Percentiles rank a stretch among this genome's conserved stretches.
Evolutionary conservation across 306 rosid species (phyloP).

Genomic region (Gastrolobium villosum): DNA sequence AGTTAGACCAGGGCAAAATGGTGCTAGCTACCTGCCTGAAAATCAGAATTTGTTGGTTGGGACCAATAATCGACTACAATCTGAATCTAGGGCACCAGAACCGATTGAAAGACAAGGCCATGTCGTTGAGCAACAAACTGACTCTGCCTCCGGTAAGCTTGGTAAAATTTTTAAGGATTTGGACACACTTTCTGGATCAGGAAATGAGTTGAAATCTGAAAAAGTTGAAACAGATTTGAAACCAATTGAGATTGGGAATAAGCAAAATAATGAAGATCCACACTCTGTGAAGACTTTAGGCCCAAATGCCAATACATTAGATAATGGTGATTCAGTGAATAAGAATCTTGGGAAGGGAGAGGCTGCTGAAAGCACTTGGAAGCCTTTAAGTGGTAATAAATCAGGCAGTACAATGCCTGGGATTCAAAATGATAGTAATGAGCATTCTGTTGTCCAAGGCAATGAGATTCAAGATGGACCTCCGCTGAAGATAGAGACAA

Average conservation of each 20-base stretch:
- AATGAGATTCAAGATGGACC: conserved; percentile 61
- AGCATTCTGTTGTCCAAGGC: conserved; percentile 50
- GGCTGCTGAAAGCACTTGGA: conserved; percentile 53
- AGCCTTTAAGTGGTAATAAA: conserved; percentile 47
- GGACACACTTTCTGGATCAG: conserved; percentile 47
- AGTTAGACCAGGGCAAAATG: conserved; percentile 65
- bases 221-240: conserved; percentile 57
- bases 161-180: conserved; percentile 51
- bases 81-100: conserved; percentile 51
- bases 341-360: conserved; percentile 60
- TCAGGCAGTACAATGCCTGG: conserved; percentile 46
- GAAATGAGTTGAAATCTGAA: conserved; percentile 54
- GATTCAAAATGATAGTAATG: conserved; percentile 54
- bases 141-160: conserved; percentile 53
- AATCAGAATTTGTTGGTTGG: conserved; percentile 62
- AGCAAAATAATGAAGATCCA: conserved; percentile 57
- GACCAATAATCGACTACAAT: conserved; percentile 59
- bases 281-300: conserved; percentile 49
- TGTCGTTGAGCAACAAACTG: conserved; percentile 50
- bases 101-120: conserved; percentile 56
- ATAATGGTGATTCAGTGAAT: conserved; percentile 60
- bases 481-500: conserved; percentile 56
- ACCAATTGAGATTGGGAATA: conserved; percentile 53
- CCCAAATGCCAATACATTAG: conserved; percentile 48
- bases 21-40: conserved; percentile 55